Conservation (phyloP, 768 basidiomycete species). For the Polyporus arcularius region DNA sequence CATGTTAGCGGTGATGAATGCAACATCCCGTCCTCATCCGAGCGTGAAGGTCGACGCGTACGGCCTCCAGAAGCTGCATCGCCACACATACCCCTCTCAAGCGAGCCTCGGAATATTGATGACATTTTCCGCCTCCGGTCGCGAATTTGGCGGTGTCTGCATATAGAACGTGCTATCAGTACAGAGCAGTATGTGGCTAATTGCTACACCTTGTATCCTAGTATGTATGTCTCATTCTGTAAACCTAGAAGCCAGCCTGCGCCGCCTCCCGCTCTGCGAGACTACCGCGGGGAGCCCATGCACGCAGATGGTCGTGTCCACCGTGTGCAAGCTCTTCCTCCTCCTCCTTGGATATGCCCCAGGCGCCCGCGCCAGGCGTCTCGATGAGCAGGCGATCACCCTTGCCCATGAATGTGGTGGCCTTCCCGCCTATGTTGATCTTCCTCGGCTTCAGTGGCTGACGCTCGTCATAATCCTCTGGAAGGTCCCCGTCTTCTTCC, state of each 20-base stretch:
- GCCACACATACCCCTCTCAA: not conserved
- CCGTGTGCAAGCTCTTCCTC: slow-evolving; percentile 29
- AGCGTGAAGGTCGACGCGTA: not conserved
- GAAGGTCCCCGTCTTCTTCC: slow-evolving; percentile 65
- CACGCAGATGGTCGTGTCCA: slow-evolving; percentile 36
- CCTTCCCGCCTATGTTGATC: slow-evolving; percentile 91
- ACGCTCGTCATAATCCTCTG: slow-evolving; percentile 29
- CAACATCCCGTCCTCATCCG: not conserved
- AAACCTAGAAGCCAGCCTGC: slow-evolving; percentile 57
- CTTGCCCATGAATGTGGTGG: slow-evolving; percentile 84
- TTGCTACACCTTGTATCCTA: not conserved
- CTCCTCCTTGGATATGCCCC: slow-evolving; percentile 48
- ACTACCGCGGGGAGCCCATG: slow-evolving; percentile 75
- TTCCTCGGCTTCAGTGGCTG: slow-evolving; percentile 42
- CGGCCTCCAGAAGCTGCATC: not conserved
- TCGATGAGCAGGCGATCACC: slow-evolving; percentile 80
- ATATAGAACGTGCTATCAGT: not conserved
- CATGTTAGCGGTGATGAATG: not conserved
- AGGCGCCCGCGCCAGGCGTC: slow-evolving; percentile 91
- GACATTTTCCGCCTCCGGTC: too few species aligned
- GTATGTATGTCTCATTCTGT: not conserved
- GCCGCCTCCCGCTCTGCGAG: slow-evolving; percentile 45
- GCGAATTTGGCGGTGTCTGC: not conserved
- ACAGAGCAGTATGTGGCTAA: not conserved
- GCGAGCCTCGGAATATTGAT: not conserved